Evolutionary conservation across 2,329 filamentous ascomycete species (phyloP), one percentile per base, ranked within the genome.

Genomic region (Diaporthe vexans): DNA sequence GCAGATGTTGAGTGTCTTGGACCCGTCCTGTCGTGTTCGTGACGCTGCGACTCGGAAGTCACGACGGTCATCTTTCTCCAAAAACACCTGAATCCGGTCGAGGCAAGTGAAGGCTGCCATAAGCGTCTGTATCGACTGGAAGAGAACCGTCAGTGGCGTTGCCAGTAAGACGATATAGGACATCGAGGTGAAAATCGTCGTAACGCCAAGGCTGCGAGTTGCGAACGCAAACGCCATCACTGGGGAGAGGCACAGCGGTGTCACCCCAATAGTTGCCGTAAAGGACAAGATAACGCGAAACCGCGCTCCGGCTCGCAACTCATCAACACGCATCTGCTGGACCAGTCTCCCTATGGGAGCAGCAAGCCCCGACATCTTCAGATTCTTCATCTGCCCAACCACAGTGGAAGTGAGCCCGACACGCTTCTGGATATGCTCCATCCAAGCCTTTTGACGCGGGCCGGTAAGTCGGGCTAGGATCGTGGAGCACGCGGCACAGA

Each of bases 231-330:
- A 83, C 0, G 82, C 37, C 2, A 83, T 67, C 0, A 83, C 79
- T 0, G 85, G 84, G 2, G 81, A 81, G 1, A 88, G 67, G 24
- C 81, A 78, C 0, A 83, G 57, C 0, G 86, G 86, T 3, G 51
- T 46, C 21, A 75, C 81, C 9, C 78, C 79, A 11, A 84, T 75
- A 0, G 81, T 24, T 13, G 81, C 81, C 0, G 77, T 71, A 7
- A 77, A 19, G 1, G 79, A 71, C 29, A 79, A 24, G 37, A 81
- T 65, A 59, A 71, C 65, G 2, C 81, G 78, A 29, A 77, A 81
- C 4, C 68, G 70, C 15, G 67, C 76, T 3, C 79, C 80, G 3
- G 74, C 76, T 11, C 43, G 63, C n/a, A 82, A 71, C 51, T 82
- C 81, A 1, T 78, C 48, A 17, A 76, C 56, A 1, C 81, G 77